These are phyloP conservation scores for Metschnikowia bowlesiae DNA, from an alignment of 805 yeast species.

Conservation along the genomic window DNA sequence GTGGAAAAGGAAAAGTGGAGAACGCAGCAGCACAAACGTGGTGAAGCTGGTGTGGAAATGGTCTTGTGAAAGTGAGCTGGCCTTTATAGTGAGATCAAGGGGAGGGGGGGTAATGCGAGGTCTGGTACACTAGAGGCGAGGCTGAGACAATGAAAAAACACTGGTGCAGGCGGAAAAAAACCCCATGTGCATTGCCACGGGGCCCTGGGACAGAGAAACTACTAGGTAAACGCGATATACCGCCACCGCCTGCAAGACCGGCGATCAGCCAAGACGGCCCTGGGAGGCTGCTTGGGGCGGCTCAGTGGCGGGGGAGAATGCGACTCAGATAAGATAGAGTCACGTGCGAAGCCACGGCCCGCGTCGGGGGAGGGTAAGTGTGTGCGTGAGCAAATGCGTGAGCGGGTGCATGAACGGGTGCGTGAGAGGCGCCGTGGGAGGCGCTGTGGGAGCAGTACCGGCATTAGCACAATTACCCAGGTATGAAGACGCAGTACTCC, in stretches of 20 bases:
- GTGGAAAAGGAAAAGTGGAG: neutral
- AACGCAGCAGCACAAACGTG: neutral
- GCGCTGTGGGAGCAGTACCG: neutral
- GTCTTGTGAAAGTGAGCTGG: neutral
- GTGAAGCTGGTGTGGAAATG: neutral
- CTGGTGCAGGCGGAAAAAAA: neutral
- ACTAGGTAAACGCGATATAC: neutral
- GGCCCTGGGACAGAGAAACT: neutral
- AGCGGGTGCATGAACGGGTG: too few species aligned
- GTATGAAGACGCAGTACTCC: neutral
- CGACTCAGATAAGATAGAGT: conserved; percentile 18
- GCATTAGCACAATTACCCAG: neutral
- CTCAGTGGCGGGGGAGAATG: neutral
- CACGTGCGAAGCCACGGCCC: conserved; percentile 10
- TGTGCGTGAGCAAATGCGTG: neutral
- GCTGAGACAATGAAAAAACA: conserved; percentile 1
- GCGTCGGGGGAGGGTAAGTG: neutral
- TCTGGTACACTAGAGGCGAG: conserved; percentile 4
- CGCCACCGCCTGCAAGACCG: neutral
- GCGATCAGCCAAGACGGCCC: neutral
- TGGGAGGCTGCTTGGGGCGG: neutral
- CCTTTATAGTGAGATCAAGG: neutral
- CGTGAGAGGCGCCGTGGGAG: too few species aligned
- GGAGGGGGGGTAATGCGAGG: conserved; percentile 4
- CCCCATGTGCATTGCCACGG: neutral